Conservation (phyloP, 163 green algal genomes). For the Scenedesmus sp. region DNA sequence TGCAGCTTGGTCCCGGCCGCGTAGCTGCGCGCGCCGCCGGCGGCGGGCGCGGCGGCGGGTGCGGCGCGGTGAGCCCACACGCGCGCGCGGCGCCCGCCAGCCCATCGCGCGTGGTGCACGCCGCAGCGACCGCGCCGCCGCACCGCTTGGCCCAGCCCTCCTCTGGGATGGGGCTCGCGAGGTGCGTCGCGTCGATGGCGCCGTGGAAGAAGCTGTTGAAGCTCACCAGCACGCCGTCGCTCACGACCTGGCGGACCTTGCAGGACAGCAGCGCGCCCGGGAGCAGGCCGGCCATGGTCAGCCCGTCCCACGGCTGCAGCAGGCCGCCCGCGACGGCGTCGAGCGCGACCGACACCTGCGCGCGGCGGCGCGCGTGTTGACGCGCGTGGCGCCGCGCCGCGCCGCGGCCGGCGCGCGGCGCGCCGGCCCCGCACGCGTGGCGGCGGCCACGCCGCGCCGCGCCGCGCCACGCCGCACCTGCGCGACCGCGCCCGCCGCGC, state of each 20-base stretch:
- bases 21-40: constrained; percentile 13
- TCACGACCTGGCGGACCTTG: constrained; percentile 51
- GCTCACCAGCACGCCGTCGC: constrained; percentile 47
- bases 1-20: constrained; percentile 49
- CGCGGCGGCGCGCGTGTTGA: no score
- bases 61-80: no score
- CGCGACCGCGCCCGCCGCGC: no score
- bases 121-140: not conserved
- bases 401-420: no score
- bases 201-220: constrained; percentile 94
- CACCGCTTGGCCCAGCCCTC: constrained; percentile 23
- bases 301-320: constrained; percentile 45
- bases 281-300: constrained; percentile 60
- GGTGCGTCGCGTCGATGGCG: constrained; percentile 87
- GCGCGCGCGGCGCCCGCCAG: no score
- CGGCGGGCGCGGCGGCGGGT: not conserved
- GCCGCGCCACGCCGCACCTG: no score
- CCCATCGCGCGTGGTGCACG: no score
- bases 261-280: constrained; percentile 67
- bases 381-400: no score
- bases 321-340: constrained; percentile 22
- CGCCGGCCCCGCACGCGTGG: no score
- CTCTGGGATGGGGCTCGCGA: constrained; percentile 49
- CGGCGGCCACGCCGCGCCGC: no score
- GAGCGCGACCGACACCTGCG: constrained; percentile 41